phyloP scores from a whole-genome alignment of 2,329 filamentous ascomycete genomes.

The Cryoendolithus antarcticus region DNA sequence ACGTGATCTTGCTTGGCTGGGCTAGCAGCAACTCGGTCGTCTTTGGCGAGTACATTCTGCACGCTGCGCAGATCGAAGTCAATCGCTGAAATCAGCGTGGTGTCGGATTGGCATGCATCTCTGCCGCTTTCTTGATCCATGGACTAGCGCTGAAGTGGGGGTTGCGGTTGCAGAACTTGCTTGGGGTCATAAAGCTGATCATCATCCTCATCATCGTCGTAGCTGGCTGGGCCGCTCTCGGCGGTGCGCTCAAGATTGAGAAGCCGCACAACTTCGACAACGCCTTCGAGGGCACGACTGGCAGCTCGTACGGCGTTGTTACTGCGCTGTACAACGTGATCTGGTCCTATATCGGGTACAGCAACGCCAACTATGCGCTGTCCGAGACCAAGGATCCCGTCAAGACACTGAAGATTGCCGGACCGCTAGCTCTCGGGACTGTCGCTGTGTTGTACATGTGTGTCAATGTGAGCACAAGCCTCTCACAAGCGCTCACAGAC shows the following conservation, averaged over 20 bases:
- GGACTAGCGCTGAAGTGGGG: conserved; percentile 53
- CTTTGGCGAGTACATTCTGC: conserved; percentile 58
- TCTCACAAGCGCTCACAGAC: no score
- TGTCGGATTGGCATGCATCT: conserved; percentile 55
- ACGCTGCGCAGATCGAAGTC: conserved; percentile 51
- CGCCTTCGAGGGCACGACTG: conserved; percentile 54
- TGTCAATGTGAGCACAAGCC: conserved; percentile 34
- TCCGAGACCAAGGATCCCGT: conserved; percentile 56
- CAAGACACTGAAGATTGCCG: conserved; percentile 53
- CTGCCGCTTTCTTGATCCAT: conserved; percentile 52
- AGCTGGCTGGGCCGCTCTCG: conserved; percentile 47
- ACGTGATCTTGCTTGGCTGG: conserved; percentile 52
- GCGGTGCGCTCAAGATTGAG: conserved; percentile 47
- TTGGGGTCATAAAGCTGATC: conserved; percentile 52
- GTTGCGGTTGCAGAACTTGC: conserved; percentile 52
- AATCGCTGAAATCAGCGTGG: conserved; percentile 55
- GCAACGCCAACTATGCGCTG: conserved; percentile 55
- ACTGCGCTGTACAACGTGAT: conserved; percentile 61
- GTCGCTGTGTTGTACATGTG: conserved; percentile 54
- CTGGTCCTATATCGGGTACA: conserved; percentile 57
- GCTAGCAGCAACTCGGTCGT: conserved; percentile 56
- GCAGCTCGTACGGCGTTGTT: conserved; percentile 53
- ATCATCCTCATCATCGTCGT: conserved; percentile 55
- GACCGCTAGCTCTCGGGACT: conserved; percentile 45
- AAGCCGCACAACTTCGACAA: conserved; percentile 52